Evolutionary conservation across 2,329 filamentous ascomycete genomes (phyloP).

Genomic region (Lecanicillium sp.): DNA sequence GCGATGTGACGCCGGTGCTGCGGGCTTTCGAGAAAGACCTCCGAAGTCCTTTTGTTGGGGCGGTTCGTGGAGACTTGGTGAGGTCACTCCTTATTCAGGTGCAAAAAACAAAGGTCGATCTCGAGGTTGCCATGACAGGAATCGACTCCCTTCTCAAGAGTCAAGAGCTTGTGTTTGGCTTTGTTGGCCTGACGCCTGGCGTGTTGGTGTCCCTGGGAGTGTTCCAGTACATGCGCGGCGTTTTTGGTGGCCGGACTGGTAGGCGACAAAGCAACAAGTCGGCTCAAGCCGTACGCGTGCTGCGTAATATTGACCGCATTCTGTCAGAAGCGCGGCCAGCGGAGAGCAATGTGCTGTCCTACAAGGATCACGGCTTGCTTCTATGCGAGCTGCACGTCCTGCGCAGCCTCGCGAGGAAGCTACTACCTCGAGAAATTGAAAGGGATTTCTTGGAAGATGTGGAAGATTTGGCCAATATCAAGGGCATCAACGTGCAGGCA

Average conservation of each 20-base stretch:
- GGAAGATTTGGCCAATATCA: conserved; percentile 75
- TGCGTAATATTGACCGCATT: conserved; percentile 83
- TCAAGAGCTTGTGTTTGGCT: conserved; percentile 96
- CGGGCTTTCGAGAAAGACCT: conserved; percentile 88
- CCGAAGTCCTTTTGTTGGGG: conserved; percentile 70
- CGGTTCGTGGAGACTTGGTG: conserved; percentile 77
- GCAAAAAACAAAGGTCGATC: conserved; percentile 97
- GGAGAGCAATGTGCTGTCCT: conserved; percentile 67
- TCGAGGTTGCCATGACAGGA: conserved; percentile 90
- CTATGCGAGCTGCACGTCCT: conserved; percentile 85
- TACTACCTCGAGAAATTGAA: conserved; percentile 67
- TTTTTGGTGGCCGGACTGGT: conserved; percentile 65
- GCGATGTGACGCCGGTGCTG: conserved; percentile 86
- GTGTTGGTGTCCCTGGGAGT: conserved; percentile 77
- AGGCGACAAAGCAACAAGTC: conserved; percentile 56
- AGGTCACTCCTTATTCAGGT: conserved; percentile 90
- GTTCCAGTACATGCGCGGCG: conserved; percentile 59
- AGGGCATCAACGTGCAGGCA: conserved; percentile 68
- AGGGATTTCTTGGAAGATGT: conserved; percentile 86
- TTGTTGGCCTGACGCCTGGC: conserved; percentile 87
- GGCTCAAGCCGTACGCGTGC: conserved; percentile 63
- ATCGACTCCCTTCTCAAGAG: conserved; percentile 93
- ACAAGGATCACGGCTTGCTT: conserved; percentile 86
- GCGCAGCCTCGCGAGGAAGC: conserved; percentile 46
- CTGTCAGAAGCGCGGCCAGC: conserved; percentile 60